These are phyloP conservation scores for Hyaloraphidium curvatum DNA, from an alignment of 192 early-diverging fungal species.

Conservation along the genomic window DNA sequence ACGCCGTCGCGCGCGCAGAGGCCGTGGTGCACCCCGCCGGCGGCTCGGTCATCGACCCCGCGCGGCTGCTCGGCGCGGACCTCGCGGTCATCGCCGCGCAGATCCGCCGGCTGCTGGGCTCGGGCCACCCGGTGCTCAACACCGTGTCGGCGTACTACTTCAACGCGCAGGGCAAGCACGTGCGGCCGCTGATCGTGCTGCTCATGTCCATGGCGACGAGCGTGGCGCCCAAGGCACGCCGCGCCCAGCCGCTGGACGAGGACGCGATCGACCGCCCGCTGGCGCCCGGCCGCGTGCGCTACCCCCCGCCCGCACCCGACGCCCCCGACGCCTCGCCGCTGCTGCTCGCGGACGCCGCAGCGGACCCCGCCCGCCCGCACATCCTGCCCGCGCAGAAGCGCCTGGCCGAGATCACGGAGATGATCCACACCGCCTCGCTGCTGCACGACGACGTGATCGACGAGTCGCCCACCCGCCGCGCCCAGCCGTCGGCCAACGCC, in stretches of 20 bases:
- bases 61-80: conserved; percentile 65
- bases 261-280: conserved; percentile 2
- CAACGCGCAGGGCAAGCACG: conserved; percentile 64
- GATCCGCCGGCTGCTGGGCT: conserved; percentile 61
- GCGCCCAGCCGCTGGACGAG: conserved; percentile 5
- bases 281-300: background rate
- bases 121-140: conserved; percentile 72
- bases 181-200: conserved; percentile 79
- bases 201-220: conserved; percentile 74
- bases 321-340: background rate
- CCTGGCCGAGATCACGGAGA: conserved; percentile 90
- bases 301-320: background rate
- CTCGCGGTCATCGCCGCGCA: conserved; percentile 67
- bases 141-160: conserved; percentile 86
- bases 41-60: conserved; percentile 40
- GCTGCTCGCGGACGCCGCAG: too few species aligned
- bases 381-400: conserved; percentile 78
- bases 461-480: conserved; percentile 47
- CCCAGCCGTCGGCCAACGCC: conserved; percentile 55
- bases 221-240: conserved; percentile 28
- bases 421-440: conserved; percentile 93
- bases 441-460: conserved; percentile 89
- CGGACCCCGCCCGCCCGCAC: conserved; percentile 2
- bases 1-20: background rate
- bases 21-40: background rate